Conservation (phyloP, 495 filamentous ascomycete genomes). For the Penicillium bovifimosum region DNA sequence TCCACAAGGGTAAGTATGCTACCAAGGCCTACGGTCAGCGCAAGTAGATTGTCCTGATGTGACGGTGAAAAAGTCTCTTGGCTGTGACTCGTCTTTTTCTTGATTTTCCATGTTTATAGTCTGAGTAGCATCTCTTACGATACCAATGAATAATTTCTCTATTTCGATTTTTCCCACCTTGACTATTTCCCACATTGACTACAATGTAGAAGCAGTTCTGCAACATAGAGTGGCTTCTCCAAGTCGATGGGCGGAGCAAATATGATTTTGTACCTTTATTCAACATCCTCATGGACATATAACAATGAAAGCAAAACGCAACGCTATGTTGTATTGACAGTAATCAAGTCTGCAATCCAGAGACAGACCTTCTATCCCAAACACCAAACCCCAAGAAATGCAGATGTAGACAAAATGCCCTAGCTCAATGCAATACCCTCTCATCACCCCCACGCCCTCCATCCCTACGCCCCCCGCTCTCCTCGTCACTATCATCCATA, state of each 20-base stretch:
- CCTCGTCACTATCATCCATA: conserved; percentile 76
- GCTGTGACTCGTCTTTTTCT: neutral
- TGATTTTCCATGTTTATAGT: conserved; percentile 10
- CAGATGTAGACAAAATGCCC: neutral
- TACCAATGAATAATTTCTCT: conserved; percentile 28
- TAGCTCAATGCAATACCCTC: neutral
- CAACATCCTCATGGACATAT: too few species aligned
- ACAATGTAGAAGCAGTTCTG: too few species aligned
- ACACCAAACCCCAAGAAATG: neutral
- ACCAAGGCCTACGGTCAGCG: conserved; percentile 93
- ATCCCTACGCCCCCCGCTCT: conserved; percentile 16
- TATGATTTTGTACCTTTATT: too few species aligned
- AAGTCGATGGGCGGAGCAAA: too few species aligned
- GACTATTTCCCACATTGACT: too few species aligned
- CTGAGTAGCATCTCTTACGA: conserved; percentile 21
- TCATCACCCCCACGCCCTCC: neutral
- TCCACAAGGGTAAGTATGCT: conserved; percentile 86
- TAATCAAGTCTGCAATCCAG: neutral
- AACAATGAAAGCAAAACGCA: too few species aligned
- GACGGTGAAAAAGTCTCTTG: neutral
- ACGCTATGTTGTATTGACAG: neutral
- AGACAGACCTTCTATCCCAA: neutral
- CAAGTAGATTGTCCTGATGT: conserved; percentile 36
- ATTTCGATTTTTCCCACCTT: neutral
- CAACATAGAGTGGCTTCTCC: too few species aligned